Evolutionary conservation across 495 filamentous ascomycete species (phyloP), one percentile per base, ranked within the genome.

Genomic region (Chaetomidium leptoderma): DNA sequence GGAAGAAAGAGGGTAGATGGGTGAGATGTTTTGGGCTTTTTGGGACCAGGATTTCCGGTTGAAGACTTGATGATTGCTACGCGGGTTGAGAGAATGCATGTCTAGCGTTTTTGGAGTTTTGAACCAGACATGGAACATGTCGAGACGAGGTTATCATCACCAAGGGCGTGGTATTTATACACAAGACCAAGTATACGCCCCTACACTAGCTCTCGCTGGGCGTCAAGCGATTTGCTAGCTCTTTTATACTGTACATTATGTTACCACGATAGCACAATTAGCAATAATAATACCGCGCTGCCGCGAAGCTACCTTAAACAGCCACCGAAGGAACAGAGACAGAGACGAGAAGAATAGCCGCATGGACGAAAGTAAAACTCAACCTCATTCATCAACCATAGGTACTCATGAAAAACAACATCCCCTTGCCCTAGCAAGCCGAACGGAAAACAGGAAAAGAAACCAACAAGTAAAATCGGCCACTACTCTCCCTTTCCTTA

Each of bases 1-100:
- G 5, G 27, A 70, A 75, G 0, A 48, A 69, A 5, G 67, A 64
- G 11, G 59, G 61, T 29, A 64, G 69, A 40, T 84, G 80, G 78
- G 58, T 74, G 57, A 72, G 81, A 32, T 70, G 75, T 46, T 84
- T 82, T 69, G 74, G 72, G 39, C 47, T 86, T 57, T 84, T 79
- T 55, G 80, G 75, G 27, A 83, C 81, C 0, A 78, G 70, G 45
- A 84, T 87, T 44, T 53, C 29, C 30, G 14, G 3, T 35, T 63
- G 55, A 61, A 7, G 26, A 17, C n/a, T 27, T 17, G 6, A n/a
- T 49, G 44, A 27, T 39, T 49, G 44, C 42, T 43, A 30, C 2
- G 2, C 14, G 37, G 24, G 37, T 23, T 19, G 26, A 29, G 55
- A n/a, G 24, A 37, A 26, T 16, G 8, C 10, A 19, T 16, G 17